Conservation (phyloP, 2,329 filamentous ascomycete species). For the Cytospora schulzeri region DNA sequence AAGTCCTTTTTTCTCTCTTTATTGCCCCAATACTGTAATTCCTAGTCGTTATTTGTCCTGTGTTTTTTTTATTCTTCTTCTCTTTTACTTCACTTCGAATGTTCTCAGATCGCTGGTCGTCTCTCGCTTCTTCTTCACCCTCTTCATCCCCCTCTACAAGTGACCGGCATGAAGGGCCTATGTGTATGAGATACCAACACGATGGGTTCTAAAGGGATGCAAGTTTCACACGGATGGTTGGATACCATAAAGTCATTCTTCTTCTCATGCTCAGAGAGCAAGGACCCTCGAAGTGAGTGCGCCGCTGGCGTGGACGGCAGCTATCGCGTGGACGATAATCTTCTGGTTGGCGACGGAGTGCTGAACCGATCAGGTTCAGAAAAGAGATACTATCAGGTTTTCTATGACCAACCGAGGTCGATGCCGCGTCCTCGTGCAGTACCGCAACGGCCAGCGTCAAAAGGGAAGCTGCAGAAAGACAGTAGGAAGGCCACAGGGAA, state of each 20-base stretch:
- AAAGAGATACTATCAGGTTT: conserved; percentile 27
- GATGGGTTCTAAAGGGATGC: conserved; percentile 39
- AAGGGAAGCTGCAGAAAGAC: conserved; percentile 27
- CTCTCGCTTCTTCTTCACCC: conserved; percentile 26
- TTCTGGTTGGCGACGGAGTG: neutral
- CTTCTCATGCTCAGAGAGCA: conserved; percentile 39
- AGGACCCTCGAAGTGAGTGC: conserved; percentile 19
- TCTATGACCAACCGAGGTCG: conserved; percentile 42
- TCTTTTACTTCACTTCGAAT: conserved; percentile 24
- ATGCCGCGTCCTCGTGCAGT: conserved; percentile 38
- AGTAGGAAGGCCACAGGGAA: neutral
- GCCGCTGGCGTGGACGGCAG: conserved; percentile 2
- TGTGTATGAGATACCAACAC: conserved; percentile 18
- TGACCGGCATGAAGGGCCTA: conserved; percentile 30
- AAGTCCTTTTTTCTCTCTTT: conserved; percentile 15
- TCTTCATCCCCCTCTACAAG: conserved; percentile 16
- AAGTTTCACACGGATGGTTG: conserved; percentile 48
- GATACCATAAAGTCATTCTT: conserved; percentile 46
- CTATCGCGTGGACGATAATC: conserved; percentile 13
- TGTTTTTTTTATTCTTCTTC: neutral
- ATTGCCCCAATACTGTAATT: conserved; percentile 18
- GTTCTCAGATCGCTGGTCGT: conserved; percentile 33
- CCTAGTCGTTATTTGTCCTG: conserved; percentile 16
- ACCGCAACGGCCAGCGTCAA: conserved; percentile 31
- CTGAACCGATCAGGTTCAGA: conserved; percentile 25